Percentiles rank a stretch among this genome's conserved stretches.
phyloP scores from a whole-genome alignment of 192 early-diverging fungal species.

The Backusella westeae region DNA sequence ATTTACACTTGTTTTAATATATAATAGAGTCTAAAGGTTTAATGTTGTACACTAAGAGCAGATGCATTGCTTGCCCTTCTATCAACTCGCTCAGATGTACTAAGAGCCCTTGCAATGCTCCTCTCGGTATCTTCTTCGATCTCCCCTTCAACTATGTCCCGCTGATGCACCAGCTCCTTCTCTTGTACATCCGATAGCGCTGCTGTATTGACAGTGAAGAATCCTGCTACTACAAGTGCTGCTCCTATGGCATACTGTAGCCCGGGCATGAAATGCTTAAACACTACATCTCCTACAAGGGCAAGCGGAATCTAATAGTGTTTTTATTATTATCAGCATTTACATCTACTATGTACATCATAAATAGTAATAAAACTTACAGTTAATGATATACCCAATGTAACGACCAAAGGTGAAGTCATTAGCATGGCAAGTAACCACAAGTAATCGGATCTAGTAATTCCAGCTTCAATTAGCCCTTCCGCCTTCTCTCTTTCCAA shows the following conservation, averaged over 20 bases:
- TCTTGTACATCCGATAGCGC: conserved; percentile 37
- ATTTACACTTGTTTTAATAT: neutral
- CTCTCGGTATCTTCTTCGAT: neutral
- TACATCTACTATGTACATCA: neutral
- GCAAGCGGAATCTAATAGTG: conserved; percentile 56
- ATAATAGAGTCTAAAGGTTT: conserved; percentile 1
- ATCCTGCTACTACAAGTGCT: conserved; percentile 61
- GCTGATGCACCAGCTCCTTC: conserved; percentile 6
- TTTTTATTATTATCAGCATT: no score
- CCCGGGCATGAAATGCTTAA: conserved; percentile 55
- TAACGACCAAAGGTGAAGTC: conserved; percentile 81
- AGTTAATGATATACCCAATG: conserved; percentile 73
- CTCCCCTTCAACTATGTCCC: conserved; percentile 3
- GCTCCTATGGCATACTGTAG: conserved; percentile 65
- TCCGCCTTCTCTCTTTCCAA: neutral
- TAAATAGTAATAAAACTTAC: conserved; percentile 35
- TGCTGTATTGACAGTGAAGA: conserved; percentile 60
- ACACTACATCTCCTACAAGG: conserved; percentile 67
- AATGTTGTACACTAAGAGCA: conserved; percentile 9
- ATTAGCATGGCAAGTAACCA: conserved; percentile 78
- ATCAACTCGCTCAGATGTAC: neutral
- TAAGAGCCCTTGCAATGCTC: conserved; percentile 4
- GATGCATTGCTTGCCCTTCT: conserved; percentile 13
- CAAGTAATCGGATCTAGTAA: conserved; percentile 67
- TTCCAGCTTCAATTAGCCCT: neutral